Base-by-base conservation (phyloP, 2,329 filamentous ascomycete species). In the Sclerotinia subarctica region DNA sequence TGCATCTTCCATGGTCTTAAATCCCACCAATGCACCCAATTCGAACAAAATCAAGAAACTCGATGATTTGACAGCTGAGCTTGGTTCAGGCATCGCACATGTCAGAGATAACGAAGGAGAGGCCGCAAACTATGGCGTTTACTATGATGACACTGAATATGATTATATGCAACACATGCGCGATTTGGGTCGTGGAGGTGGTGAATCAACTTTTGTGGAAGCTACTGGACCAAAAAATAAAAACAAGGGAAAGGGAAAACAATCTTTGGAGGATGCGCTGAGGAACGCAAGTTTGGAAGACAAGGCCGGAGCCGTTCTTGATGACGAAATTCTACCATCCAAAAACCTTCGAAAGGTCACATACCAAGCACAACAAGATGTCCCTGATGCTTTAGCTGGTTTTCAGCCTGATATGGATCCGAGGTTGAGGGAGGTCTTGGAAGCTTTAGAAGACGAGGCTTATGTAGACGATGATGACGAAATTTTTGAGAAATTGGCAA, bases 111-210 rank as follows among this genome's bases (percentile, higher is more conserved):
- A 99, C 78, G 95, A 99, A 80, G 96, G 96, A 74, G 94, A 99
- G 81, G 95, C 96, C 11, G 95, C 96, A 73, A 92, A 91, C 78
- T 88, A 97, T 80, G 95, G 95, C 72, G 87, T 99, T 72, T 99
- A 91, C 83, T 99, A 86, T 79, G 96, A 99, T 80, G 95, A 99
- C 80, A 90, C 92, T 72, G 87, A 92, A 76, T 99, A 99, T 80
- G 95, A 99, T 80, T 99, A 99, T 81, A 99, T 99, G 95, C 95
- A 99, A 80, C 95, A 99, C 80, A 83, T 99, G 84, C 90, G 93
- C 67, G 95, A 98, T 74, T 82, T 99, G n/a, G 89, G 89, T 68
- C 79, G 82, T 54, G 92, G 83, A 3, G 76, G 77, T 2, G 91
- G 91, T 42, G 90, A 93, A 67, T 87, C 90, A 42, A 88, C 94